Conservation (phyloP, 257 asterid genomes). For the Jacaranda copaia region DNA sequence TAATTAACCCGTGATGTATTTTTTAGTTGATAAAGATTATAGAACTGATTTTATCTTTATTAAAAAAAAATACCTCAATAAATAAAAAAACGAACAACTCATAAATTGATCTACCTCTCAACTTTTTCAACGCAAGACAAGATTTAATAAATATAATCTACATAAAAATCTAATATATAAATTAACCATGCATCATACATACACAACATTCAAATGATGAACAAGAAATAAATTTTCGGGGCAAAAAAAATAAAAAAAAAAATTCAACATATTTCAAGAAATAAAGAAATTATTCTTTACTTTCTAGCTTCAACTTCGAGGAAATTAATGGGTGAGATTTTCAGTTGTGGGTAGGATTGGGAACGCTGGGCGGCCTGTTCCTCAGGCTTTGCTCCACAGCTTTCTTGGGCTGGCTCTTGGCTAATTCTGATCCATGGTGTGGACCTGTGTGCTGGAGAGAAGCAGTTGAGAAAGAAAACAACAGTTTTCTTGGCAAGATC, state of each 20-base stretch:
- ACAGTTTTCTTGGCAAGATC: conserved; percentile 31
- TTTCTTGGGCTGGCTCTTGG: conserved; percentile 41
- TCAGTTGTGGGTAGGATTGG: conserved; percentile 43
- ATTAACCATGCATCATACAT: too few species aligned
- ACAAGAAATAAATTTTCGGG: not conserved
- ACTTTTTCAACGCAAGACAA: too few species aligned
- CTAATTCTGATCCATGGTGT: not conserved
- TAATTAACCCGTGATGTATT: too few species aligned
- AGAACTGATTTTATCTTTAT: too few species aligned
- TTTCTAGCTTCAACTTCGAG: not conserved
- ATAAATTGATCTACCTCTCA: too few species aligned
- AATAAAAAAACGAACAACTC: too few species aligned
- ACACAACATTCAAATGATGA: not conserved
- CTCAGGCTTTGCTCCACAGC: conserved; percentile 45
- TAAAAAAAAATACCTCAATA: too few species aligned
- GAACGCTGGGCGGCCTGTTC: conserved; percentile 30
- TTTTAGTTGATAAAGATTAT: too few species aligned
- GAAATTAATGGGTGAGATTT: not conserved
- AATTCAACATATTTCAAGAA: not conserved
- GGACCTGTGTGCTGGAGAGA: not conserved
- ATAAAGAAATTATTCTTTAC: not conserved
- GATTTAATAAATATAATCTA: too few species aligned
- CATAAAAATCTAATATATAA: too few species aligned
- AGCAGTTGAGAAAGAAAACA: conserved; percentile 2
- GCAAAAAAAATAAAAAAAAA: not conserved